Conservation (phyloP, 805 yeast species). For the Metschnikowia anglica region DNA sequence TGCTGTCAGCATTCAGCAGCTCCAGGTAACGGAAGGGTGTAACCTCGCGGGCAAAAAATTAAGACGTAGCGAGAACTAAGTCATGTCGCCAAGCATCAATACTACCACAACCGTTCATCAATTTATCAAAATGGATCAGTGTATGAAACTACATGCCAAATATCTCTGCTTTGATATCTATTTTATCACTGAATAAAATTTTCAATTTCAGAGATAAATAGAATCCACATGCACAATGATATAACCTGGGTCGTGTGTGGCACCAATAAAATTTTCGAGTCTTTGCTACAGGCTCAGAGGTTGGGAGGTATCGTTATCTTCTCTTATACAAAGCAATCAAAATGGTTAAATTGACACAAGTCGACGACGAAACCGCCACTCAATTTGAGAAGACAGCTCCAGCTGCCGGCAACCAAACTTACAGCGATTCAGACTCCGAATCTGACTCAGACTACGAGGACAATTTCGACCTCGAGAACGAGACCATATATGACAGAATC, state of each 20-base stretch:
- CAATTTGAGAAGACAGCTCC: conserved; percentile 36
- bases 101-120: too few species aligned
- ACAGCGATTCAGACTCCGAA: conserved; percentile 40
- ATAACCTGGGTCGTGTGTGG: conserved; percentile 19
- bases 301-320: not conserved
- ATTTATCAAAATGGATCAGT: too few species aligned
- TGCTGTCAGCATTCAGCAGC: not conserved
- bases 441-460: conserved; percentile 60
- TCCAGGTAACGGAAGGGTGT: not conserved
- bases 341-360: conserved; percentile 77
- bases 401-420: conserved; percentile 30
- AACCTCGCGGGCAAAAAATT: not conserved
- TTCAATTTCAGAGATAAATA: not conserved
- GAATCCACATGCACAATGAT: not conserved
- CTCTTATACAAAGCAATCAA: conserved; percentile 13
- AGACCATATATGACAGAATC: conserved; percentile 82
- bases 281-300: conserved; percentile 12
- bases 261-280: conserved; percentile 22
- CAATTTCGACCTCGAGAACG: conserved; percentile 75
- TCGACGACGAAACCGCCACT: conserved; percentile 55
- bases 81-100: not conserved
- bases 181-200: not conserved
- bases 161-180: not conserved
- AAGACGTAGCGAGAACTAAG: not conserved
- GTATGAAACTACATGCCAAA: not conserved